Evolutionary conservation across 306 rosid species (phyloP).

Genomic region (Crotalaria pallida): DNA sequence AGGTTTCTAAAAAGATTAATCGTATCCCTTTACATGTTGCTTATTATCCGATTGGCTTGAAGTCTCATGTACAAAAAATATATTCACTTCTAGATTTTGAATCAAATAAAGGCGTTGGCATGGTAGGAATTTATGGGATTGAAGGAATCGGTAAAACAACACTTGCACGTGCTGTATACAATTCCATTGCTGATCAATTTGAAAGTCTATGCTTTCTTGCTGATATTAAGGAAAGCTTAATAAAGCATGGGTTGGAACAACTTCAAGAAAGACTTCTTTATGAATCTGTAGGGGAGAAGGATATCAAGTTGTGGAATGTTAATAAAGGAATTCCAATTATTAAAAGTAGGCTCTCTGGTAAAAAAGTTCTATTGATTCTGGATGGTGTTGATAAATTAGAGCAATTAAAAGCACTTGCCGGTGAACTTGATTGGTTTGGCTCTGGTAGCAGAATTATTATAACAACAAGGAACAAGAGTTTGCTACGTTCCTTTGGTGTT

Average conservation of each 20-base stretch:
- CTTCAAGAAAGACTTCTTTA: slow-evolving; percentile 17
- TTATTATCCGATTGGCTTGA: no score
- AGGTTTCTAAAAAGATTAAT: no score
- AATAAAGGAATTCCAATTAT: background rate
- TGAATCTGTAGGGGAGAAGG: background rate
- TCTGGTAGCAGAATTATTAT: slow-evolving; percentile 3
- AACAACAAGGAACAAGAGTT: background rate
- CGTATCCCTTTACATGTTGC: no score
- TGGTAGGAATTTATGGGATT: slow-evolving; percentile 15
- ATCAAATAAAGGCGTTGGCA: background rate
- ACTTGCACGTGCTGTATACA: slow-evolving; percentile 1
- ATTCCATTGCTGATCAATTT: slow-evolving; percentile 4
- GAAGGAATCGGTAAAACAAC: slow-evolving; percentile 7
- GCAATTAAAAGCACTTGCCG: background rate
- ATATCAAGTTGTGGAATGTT: background rate
- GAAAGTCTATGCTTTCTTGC: background rate
- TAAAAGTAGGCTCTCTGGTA: background rate
- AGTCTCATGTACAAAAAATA: no score
- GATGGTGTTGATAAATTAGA: background rate
- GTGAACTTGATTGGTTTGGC: slow-evolving; percentile 15
- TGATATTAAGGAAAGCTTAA: background rate
- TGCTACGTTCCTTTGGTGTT: background rate
- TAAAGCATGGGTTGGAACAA: no score
- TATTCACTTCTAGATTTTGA: background rate
- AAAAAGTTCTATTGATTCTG: slow-evolving; percentile 3